Base-by-base conservation (phyloP, 2,329 filamentous ascomycete species). In the Phialophora macrospora region DNA sequence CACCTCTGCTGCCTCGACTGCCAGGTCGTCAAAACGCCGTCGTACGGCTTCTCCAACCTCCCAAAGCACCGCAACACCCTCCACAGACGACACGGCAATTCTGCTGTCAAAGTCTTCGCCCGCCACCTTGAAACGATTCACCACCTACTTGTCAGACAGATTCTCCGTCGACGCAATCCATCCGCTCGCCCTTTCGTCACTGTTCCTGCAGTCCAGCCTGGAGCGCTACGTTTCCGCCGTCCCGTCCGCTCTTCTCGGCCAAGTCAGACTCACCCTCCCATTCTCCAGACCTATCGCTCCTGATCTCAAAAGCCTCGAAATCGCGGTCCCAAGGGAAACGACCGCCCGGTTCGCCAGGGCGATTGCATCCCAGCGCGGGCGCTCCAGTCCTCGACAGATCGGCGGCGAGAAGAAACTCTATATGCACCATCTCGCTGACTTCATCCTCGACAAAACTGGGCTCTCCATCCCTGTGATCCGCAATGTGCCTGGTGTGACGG, bases 271-370 rank as follows among this genome's bases (percentile, higher is more conserved):
- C 24, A 70, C 69, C 2, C 64, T 72, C 22, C 32, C 66, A 0
- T 67, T 72, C 49, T 52, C 61, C 12, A 57, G 56, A 8, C 68
- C 64, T 11, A 63, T 72, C 5, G 66, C 70, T 22, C 57, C 65
- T 52, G 65, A 63, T 44, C 55, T 72, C 59, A 68, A 66, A 24
- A 67, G 59, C 11, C 41, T 72, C 12, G 70, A 72, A 6, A 46
- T 71, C 24, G 67, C 64, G 24, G 34, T 72, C 30, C 55, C 55
- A 6, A 28, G 34, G 6, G 44, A 28, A n/a, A 28, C 28, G 48
- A 64, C 17, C 38, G 38, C 17, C 5, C 7, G 7, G 5, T 44
- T 44, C 38, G 7, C 17, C 49, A 22, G 20, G 48, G 12, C 20
- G 11, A 5, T 22, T 14, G 8, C 48, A 4, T 51, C 48, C 22